Base-by-base conservation (phyloP, 2,329 filamentous ascomycete genomes). In the Moelleriella libera region DNA sequence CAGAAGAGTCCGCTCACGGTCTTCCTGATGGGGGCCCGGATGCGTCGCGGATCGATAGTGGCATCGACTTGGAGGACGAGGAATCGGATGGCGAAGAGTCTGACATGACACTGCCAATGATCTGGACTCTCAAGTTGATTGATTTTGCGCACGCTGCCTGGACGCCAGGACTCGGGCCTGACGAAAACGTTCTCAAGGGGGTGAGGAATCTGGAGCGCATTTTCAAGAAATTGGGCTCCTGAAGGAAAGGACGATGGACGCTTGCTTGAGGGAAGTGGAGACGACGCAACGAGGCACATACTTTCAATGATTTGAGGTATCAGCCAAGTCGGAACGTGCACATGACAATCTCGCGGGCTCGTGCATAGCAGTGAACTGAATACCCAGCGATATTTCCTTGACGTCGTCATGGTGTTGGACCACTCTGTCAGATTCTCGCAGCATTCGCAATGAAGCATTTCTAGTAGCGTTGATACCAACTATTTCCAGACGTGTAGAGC, bases 141-240 rank as follows among this genome's bases (percentile, higher is more conserved):
- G 92, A 98, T 63, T 98, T 98, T 72, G 92, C 92, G 1, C 92
- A 98, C 64, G 92, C 92, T 9, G 68, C 72, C 45, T 97, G 84
- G 82, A 83, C 80, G 1, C 84, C 86, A 0, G 87, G 88, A 1
- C 67, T 83, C 57, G 90, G 90, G 0, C 83, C 85, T 0, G 92
- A 98, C 61, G 83, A 94, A 65, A 97, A 97, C 59, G 69, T 76
- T 11, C 69, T 96, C 32, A 69, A 69, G 37, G 89, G 89, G 0
- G 78, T 96, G 51, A 72, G 80, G 59, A 90, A 75, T 59, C 68
- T 90, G 39, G 71, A 76, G 46, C 71, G 72, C 50, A 82, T 96
- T 31, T 81, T 97, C 55, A 74, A 80, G 49, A 74, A 84, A 48
- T 65, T 94, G 59, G 66, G 72, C 28, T 50, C 58, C 54, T 59